Base-by-base conservation (phyloP, 495 filamentous ascomycete genomes). In the Neurospora cerealis region DNA sequence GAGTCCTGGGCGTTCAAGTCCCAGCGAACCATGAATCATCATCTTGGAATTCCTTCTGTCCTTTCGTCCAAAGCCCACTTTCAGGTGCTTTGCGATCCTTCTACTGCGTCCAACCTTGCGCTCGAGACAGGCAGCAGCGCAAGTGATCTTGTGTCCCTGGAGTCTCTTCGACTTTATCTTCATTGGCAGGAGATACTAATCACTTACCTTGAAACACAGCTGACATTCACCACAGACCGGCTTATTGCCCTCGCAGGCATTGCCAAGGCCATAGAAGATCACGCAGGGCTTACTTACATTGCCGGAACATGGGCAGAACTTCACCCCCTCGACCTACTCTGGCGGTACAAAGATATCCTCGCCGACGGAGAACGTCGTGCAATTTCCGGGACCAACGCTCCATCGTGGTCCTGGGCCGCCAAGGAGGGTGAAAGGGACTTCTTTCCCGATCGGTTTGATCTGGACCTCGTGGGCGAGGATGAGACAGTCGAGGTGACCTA, bases 171-270 rank as follows among this genome's bases (percentile, higher is more conserved):
- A n/a, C 19, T 10, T n/a, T 46, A 4, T 21, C 44, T 46, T 21
- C 44, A 21, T n/a, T 21, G 44, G 40, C 40, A 42, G 40, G 40
- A 42, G 40, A 42, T 75, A 19, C 54, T 73, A 9, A 36, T 62
- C 11, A 70, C 62, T 42, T 75, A 75, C 66, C 71, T 48, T 15
- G 36, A 60, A 11, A 69, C 37, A 7, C 39, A 70, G 19, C 70
- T 78, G 19, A 75, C 75, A 6, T 73, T 74, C 24, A 73, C 72
- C 28, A 73, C 40, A 13, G 77, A 78, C 70, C 70, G 73, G 10
- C 73, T 77, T 17, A 76, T 77, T 37, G 77, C 77, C 15, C 71
- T 79, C 8, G 74, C 77, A 24, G 77, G 75, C 32, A 71, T 79
- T 21, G 77, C 77, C 3, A 62, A 62, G 36, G 71, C 72, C 15